Conservation (phyloP, 1,284 basidiomycete genomes). For the Psilocybe mexicana region DNA sequence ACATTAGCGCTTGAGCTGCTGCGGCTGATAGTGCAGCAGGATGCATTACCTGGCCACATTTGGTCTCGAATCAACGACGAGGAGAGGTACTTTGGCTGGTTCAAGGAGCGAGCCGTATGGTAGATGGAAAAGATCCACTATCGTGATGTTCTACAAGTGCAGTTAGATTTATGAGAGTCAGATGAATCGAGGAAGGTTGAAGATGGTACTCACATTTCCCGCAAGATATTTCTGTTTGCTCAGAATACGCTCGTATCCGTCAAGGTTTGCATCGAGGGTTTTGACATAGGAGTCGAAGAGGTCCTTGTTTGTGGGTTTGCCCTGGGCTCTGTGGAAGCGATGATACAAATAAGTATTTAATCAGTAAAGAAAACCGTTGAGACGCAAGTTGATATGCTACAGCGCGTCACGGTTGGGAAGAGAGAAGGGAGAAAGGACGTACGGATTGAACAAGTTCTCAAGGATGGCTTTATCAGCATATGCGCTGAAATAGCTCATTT, state of each 20-base stretch:
- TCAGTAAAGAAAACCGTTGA: too few relatives aligned
- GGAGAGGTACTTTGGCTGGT: slow-evolving; percentile 26
- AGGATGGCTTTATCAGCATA: slow-evolving; percentile 32
- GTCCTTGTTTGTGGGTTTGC: slow-evolving; percentile 31
- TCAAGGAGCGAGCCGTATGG: slow-evolving; percentile 29
- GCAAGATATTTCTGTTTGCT: slow-evolving; percentile 52
- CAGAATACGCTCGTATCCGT: slow-evolving; percentile 55
- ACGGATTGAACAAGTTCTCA: slow-evolving; percentile 54
- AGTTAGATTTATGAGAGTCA: too few relatives aligned
- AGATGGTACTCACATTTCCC: slow-evolving; percentile 40
- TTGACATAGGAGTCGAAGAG: slow-evolving; percentile 33
- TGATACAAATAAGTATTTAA: too few relatives aligned
- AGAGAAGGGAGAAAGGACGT: slow-evolving; percentile 12
- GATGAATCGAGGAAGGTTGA: too few relatives aligned
- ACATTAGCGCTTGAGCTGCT: too few relatives aligned
- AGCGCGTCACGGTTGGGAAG: background rate
- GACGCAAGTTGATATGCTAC: too few relatives aligned
- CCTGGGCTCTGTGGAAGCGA: background rate
- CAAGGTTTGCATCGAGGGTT: slow-evolving; percentile 39
- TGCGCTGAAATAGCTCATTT: slow-evolving; percentile 45
- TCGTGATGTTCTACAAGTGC: slow-evolving; percentile 30
- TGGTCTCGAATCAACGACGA: slow-evolving; percentile 26
- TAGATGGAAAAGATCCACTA: slow-evolving; percentile 40
- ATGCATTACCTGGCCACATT: slow-evolving; percentile 32
- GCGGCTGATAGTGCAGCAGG: background rate